A percentile compares a stretch with the other conserved stretches of the same genome.
Conservation (phyloP, 73 alveolate species). For the Effrenium voratum region DNA sequence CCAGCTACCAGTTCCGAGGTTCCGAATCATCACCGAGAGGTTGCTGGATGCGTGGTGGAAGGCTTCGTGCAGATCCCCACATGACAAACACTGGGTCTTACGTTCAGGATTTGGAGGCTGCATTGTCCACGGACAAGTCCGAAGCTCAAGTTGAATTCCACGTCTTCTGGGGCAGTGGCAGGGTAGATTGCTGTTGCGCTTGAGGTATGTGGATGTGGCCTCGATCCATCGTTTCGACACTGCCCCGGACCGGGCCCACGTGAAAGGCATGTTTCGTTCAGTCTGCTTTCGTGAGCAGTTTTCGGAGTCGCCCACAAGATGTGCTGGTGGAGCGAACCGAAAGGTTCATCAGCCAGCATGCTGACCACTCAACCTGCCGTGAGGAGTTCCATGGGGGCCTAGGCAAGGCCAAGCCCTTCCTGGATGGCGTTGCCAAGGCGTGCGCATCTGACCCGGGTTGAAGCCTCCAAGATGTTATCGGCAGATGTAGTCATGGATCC, state of each 20-base stretch:
- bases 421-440: conserved; percentile 64
- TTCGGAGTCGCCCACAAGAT: too few relatives aligned
- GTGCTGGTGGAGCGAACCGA: too few relatives aligned
- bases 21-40: conserved; percentile 51
- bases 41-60: conserved; percentile 73
- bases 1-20: too few relatives aligned
- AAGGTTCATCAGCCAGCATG: too few relatives aligned
- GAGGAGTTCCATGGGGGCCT: conserved; percentile 87
- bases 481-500: not conserved
- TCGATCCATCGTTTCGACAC: conserved; percentile 86
- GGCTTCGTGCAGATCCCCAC: not conserved
- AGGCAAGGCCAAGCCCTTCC: conserved; percentile 41
- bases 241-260: conserved; percentile 79
- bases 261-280: too few relatives aligned
- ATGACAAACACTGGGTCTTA: not conserved
- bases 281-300: too few relatives aligned
- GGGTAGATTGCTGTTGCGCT: not conserved
- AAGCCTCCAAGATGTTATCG: not conserved
- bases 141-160: not conserved
- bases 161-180: not conserved
- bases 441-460: not conserved
- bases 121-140: conserved; percentile 54
- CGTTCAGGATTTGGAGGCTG: conserved; percentile 52
- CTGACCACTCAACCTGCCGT: too few relatives aligned
- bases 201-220: conserved; percentile 65